phyloP scores from a whole-genome alignment of 75 land plant species.

The Larix kaempferi region DNA sequence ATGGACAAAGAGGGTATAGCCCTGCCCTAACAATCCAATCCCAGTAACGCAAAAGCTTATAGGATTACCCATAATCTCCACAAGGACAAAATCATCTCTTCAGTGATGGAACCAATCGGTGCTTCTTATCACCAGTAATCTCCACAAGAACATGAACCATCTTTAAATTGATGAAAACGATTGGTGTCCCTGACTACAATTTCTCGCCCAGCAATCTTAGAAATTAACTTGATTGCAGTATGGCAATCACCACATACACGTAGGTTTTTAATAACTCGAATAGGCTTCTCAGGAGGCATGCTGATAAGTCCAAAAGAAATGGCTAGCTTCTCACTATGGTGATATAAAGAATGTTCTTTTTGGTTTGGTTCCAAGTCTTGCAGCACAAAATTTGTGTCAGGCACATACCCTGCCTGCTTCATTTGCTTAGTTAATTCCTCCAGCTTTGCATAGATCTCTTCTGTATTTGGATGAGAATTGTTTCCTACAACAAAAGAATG shows the following conservation, averaged over 20 bases:
- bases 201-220: constrained; percentile 9
- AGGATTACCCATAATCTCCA: no score
- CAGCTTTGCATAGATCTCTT: constrained; percentile 24
- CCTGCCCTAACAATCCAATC: no score
- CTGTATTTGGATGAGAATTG: constrained; percentile 29
- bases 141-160: constrained; percentile 30
- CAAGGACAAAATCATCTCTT: no score
- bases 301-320: constrained; percentile 26
- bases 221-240: constrained; percentile 15
- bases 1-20: no score
- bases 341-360: constrained; percentile 5
- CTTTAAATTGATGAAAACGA: constrained; percentile 20
- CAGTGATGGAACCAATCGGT: no score
- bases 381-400: constrained; percentile 12
- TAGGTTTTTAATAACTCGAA: constrained; percentile 20
- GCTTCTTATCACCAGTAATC: constrained; percentile 10
- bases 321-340: constrained; percentile 32
- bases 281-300: constrained; percentile 20
- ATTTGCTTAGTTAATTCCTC: constrained; percentile 13
- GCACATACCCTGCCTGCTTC: constrained; percentile 12
- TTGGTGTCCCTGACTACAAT: constrained; percentile 27
- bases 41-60: no score
- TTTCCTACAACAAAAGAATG: not conserved
- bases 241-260: constrained; percentile 28
- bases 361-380: constrained; percentile 9